These are phyloP conservation scores for Aspergillus luchuensis DNA, from an alignment of 2,329 filamentous ascomycete genomes.

Conservation along the genomic window DNA sequence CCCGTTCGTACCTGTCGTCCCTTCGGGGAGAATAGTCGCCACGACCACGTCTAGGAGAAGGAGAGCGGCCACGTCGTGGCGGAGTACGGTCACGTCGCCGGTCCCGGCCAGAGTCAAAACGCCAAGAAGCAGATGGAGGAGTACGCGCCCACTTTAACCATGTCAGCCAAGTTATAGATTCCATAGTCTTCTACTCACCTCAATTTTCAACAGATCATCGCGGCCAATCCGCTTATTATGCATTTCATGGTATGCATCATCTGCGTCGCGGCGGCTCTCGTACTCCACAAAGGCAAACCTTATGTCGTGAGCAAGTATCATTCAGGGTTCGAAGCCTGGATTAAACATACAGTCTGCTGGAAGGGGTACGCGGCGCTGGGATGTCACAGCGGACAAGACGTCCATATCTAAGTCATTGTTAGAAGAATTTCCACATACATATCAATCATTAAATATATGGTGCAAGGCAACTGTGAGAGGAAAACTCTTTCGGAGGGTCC, in stretches of 20 bases:
- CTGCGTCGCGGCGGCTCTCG: conserved; percentile 95
- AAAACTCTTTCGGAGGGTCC: conserved; percentile 6
- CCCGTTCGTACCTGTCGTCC: conserved; percentile 80
- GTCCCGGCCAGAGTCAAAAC: conserved; percentile 89
- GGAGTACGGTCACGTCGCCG: conserved; percentile 69
- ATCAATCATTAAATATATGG: neutral
- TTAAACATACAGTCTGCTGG: conserved; percentile 84
- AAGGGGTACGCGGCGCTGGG: conserved; percentile 88
- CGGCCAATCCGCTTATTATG: conserved; percentile 98
- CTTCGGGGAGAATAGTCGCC: conserved; percentile 82
- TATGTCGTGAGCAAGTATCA: conserved; percentile 39
- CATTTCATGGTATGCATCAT: conserved; percentile 99
- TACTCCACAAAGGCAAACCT: conserved; percentile 99
- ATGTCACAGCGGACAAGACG: conserved; percentile 98
- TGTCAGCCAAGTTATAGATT: conserved; percentile 18
- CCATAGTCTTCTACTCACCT: conserved; percentile 60
- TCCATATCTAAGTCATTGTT: conserved; percentile 72
- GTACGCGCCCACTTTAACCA: conserved; percentile 88
- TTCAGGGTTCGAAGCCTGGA: conserved; percentile 7
- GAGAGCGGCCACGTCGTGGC: conserved; percentile 69
- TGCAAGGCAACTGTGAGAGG: conserved; percentile 14
- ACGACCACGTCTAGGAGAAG: conserved; percentile 59
- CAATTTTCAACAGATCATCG: conserved; percentile 95
- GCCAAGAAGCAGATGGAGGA: conserved; percentile 96
- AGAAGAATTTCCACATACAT: conserved; percentile 22